A percentile compares a stretch with the other conserved stretches of the same genome.
Conservation (phyloP, 2,329 filamentous ascomycete genomes). For the Aspergillus persii region DNA sequence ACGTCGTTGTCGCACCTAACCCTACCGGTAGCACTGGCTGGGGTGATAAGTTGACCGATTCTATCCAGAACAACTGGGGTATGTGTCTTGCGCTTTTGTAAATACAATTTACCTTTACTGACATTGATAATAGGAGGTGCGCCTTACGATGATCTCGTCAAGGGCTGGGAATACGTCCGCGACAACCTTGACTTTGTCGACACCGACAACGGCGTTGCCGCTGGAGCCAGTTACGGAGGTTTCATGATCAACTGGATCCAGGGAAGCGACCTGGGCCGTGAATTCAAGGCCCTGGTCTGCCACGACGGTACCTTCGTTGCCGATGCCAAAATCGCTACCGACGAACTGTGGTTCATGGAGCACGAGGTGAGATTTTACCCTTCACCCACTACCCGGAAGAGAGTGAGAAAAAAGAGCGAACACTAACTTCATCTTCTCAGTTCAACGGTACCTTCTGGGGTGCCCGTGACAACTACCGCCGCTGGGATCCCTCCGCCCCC, state of each 20-base stretch:
- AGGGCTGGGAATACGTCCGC: slow-evolving; percentile 69
- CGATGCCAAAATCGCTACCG: slow-evolving; percentile 48
- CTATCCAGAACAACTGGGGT: slow-evolving; percentile 79
- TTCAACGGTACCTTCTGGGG: slow-evolving; percentile 52
- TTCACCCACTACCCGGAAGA: neutral
- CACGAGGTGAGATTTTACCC: slow-evolving; percentile 36
- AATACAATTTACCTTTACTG: neutral
- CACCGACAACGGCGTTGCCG: slow-evolving; percentile 38
- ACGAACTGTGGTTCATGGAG: slow-evolving; percentile 54
- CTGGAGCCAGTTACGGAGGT: slow-evolving; percentile 42
- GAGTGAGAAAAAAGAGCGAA: neutral
- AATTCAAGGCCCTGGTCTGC: slow-evolving; percentile 83
- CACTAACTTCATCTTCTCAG: slow-evolving; percentile 14
- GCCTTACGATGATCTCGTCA: slow-evolving; percentile 79
- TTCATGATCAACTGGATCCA: slow-evolving; percentile 77
- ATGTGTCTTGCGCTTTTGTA: neutral
- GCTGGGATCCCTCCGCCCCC: slow-evolving; percentile 63
- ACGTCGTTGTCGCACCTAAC: slow-evolving; percentile 77
- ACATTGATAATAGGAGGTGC: slow-evolving; percentile 22
- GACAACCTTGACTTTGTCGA: slow-evolving; percentile 39
- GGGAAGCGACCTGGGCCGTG: slow-evolving; percentile 75
- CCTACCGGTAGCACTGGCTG: slow-evolving; percentile 82
- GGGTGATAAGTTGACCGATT: slow-evolving; percentile 72
- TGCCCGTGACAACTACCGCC: slow-evolving; percentile 62
- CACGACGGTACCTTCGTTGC: slow-evolving; percentile 81